phyloP scores from a whole-genome alignment of 2,329 filamentous ascomycete genomes.

The Coniochaeta sp. region DNA sequence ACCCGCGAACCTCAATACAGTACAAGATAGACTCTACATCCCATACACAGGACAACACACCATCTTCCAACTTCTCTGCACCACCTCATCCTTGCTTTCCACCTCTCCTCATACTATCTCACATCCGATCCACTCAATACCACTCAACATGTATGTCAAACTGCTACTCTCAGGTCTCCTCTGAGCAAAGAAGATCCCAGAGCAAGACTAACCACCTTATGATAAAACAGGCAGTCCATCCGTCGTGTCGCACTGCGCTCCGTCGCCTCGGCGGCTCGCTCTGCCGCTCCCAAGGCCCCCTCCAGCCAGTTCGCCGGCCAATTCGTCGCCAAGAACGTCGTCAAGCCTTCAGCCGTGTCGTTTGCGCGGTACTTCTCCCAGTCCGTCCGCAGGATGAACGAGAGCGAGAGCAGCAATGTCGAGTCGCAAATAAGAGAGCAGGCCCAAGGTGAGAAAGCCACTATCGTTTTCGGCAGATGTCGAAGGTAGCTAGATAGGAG shows the following conservation, averaged over 20 bases:
- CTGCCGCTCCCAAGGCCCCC: constrained; percentile 12
- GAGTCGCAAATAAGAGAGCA: constrained; percentile 3
- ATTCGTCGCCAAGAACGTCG: constrained; percentile 8
- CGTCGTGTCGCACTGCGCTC: constrained; percentile 23
- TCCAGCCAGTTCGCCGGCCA: constrained; percentile 15
- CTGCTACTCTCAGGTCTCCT: background rate
- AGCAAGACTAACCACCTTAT: background rate
- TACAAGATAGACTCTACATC: no score
- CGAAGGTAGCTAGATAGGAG: no score
- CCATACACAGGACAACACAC: background rate
- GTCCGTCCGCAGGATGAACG: constrained; percentile 12
- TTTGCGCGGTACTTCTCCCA: constrained; percentile 23
- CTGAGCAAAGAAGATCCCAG: background rate
- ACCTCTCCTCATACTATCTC: background rate
- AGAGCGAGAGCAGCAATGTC: constrained; percentile 5
- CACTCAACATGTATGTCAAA: background rate
- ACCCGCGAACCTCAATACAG: background rate
- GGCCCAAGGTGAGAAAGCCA: constrained; percentile 1
- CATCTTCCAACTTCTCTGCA: background rate
- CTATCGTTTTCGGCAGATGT: no score
- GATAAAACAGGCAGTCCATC: constrained; percentile 20
- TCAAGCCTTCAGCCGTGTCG: constrained; percentile 6
- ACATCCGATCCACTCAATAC: background rate
- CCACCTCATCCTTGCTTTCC: background rate
- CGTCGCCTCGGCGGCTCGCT: constrained; percentile 20